Evolutionary conservation across 441 rosid genomes (phyloP).

Genomic region (Metrosideros polymorpha): DNA sequence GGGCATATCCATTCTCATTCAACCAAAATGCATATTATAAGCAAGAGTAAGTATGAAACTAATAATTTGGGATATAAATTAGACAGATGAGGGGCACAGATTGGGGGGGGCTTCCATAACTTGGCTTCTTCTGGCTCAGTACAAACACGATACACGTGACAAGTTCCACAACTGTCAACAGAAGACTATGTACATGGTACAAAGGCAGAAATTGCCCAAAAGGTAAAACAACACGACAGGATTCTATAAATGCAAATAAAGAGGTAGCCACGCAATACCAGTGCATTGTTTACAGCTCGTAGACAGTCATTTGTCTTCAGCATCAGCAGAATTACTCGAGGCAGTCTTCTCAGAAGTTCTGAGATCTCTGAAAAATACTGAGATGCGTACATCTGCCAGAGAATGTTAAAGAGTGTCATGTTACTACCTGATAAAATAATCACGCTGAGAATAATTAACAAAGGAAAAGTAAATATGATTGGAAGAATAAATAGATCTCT

Average conservation of each 20-base stretch:
- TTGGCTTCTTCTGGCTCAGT: not conserved
- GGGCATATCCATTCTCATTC: not conserved
- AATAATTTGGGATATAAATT: not conserved
- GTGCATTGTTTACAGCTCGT: slow-evolving; percentile 70
- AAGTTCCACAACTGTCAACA: not conserved
- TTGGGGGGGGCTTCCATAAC: not conserved
- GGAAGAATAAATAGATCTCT: not conserved
- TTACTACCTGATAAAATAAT: not conserved
- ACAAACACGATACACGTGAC: not conserved
- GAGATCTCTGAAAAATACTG: slow-evolving; percentile 81
- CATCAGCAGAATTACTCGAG: slow-evolving; percentile 83
- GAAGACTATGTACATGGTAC: not conserved
- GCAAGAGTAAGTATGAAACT: not conserved
- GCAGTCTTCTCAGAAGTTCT: slow-evolving; percentile 87
- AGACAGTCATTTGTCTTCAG: slow-evolving; percentile 95
- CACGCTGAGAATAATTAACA: not conserved
- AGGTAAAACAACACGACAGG: not conserved
- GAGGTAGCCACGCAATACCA: slow-evolving; percentile 25
- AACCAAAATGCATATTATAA: not conserved
- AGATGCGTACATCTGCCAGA: slow-evolving; percentile 78
- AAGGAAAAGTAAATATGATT: not conserved
- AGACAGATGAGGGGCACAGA: not conserved
- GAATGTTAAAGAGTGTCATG: not conserved
- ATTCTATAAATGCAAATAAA: not conserved
- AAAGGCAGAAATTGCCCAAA: not conserved